These are phyloP conservation scores for Teunomyces lycoperdinae DNA, from an alignment of 805 yeast species.

Conservation along the genomic window DNA sequence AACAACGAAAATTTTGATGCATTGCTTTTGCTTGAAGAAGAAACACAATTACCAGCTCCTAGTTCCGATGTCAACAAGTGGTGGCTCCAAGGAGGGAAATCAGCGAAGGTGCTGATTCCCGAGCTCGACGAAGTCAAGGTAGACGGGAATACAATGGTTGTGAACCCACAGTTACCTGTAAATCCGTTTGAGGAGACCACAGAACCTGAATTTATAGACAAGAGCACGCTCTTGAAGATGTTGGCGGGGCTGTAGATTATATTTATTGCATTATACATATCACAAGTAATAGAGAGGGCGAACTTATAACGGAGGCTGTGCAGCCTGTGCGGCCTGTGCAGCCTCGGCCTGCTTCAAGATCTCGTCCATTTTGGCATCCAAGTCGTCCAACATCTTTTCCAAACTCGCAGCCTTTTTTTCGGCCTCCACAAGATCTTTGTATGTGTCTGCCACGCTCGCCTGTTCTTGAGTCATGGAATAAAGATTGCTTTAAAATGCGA, in stretches of 20 bases:
- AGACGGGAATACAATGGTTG: conserved; percentile 25
- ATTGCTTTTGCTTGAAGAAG: conserved; percentile 24
- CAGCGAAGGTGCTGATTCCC: conserved; percentile 62
- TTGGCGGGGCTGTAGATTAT: conserved; percentile 1
- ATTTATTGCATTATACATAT: too few species aligned
- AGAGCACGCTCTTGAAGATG: conserved; percentile 14
- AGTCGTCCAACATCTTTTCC: conserved; percentile 61
- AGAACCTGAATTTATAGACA: conserved; percentile 51
- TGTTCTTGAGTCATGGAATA: conserved; percentile 30
- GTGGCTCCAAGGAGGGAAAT: conserved; percentile 85
- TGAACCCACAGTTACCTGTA: conserved; percentile 66
- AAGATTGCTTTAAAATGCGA: background rate
- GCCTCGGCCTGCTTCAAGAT: conserved; percentile 49
- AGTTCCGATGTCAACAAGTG: conserved; percentile 78
- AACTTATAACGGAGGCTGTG: background rate
- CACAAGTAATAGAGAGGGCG: too few species aligned
- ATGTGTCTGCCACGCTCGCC: conserved; percentile 51
- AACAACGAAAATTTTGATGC: conserved; percentile 32
- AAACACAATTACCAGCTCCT: conserved; percentile 72
- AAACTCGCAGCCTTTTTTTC: conserved; percentile 59
- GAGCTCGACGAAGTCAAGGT: conserved; percentile 34
- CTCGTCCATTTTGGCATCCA: conserved; percentile 63
- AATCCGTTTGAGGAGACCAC: conserved; percentile 68
- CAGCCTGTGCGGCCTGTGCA: conserved; percentile 7
- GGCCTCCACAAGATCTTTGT: conserved; percentile 62